Percentiles rank a stretch among this genome's conserved stretches.
Evolutionary conservation across 768 basidiomycete genomes (phyloP).

Genomic region (Lyophyllum atratum): DNA sequence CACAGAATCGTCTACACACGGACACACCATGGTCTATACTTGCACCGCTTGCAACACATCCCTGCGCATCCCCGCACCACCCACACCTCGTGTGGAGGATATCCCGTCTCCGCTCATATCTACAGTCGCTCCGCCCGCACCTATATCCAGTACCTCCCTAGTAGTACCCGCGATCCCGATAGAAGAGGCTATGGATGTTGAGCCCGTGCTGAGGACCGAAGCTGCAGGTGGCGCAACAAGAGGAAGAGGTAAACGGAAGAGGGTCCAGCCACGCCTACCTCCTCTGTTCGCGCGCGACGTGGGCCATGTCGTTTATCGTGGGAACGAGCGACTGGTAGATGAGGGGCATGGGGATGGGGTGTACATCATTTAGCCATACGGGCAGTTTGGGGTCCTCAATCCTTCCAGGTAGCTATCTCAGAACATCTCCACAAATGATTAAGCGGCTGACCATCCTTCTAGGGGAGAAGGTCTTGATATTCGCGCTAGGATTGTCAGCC

Average conservation of each 20-base stretch:
- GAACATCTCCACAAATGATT: too few species aligned
- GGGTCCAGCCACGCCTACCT: conserved; percentile 38
- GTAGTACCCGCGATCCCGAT: not conserved
- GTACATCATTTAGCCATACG: conserved; percentile 23
- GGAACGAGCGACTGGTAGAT: conserved; percentile 48
- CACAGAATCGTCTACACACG: conserved; percentile 42
- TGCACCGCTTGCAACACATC: conserved; percentile 59
- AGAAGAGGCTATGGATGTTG: not conserved
- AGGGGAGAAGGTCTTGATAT: too few species aligned
- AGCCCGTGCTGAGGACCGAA: not conserved
- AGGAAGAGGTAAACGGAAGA: conserved; percentile 16
- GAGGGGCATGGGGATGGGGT: conserved; percentile 24
- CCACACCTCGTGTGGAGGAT: conserved; percentile 24
- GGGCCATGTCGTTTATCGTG: conserved; percentile 70
- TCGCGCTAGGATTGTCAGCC: too few species aligned
- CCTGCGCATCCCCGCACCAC: conserved; percentile 72
- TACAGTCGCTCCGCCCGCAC: not conserved
- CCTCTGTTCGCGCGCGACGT: conserved; percentile 65
- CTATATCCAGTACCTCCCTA: not conserved
- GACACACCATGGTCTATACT: conserved; percentile 56
- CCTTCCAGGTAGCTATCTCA: not conserved
- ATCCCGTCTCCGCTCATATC: too few species aligned
- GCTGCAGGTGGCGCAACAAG: not conserved
- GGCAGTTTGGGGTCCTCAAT: not conserved
- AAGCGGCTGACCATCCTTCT: too few species aligned